Conservation (phyloP, 148 eudicot genomes). For the Rhododendron ferrugineum region DNA sequence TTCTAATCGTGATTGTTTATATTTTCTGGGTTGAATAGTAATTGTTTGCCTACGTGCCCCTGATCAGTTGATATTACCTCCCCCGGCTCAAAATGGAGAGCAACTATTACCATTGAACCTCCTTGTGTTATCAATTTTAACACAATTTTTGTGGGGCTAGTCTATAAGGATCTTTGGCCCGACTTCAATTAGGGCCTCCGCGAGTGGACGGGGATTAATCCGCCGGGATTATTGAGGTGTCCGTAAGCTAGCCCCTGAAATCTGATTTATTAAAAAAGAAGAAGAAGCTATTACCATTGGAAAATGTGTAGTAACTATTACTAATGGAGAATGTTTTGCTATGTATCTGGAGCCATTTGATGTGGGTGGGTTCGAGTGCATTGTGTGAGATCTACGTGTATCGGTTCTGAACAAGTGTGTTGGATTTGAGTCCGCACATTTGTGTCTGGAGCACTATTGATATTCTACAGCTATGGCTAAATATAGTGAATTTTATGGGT, state of each 20-base stretch:
- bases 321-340: neutral
- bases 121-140: neutral
- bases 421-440: neutral
- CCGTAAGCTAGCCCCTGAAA: neutral
- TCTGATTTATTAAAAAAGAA: neutral
- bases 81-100: neutral
- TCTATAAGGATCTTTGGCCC: neutral
- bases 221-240: neutral
- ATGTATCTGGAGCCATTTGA: neutral
- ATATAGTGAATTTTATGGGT: neutral
- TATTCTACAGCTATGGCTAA: neutral
- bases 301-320: neutral
- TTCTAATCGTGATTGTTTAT: neutral
- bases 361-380: neutral
- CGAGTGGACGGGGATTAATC: neutral
- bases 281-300: neutral
- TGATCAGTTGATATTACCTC: neutral
- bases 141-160: neutral
- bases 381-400: neutral
- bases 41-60: neutral
- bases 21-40: neutral
- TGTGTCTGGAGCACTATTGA: neutral
- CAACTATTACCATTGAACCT: neutral
- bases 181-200: neutral
- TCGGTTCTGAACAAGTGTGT: neutral